Base-by-base conservation (phyloP, 768 basidiomycete genomes). In the Pulveroboletus sp. region DNA sequence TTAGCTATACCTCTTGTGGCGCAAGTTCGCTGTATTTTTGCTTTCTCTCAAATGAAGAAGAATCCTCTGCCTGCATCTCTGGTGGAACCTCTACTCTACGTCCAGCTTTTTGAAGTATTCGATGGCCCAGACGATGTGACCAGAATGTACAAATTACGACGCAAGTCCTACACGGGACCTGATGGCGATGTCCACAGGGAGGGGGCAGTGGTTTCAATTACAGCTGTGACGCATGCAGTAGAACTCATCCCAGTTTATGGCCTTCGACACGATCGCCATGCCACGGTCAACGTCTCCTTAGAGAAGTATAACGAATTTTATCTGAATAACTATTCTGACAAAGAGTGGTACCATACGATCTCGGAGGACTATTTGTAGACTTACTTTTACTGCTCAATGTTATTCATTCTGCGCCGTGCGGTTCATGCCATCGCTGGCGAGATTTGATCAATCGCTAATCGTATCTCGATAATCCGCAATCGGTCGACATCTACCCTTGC, bases 241-340 rank as follows among this genome's bases (percentile, higher is more conserved):
- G 42, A 43, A 22, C 42, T 45, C 13, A 35, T 45, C 19, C 32
- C 43, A 34, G 35, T 45, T 23, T 45, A 45, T 16, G 23, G 43
- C 34, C 7, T 5, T 45, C 4, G 14, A 45, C 32, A 35, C 16
- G 13, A 45, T 45, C 13, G n/a, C 35, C 7, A 45, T 14, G 43
- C 32, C 9, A 26, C 23, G 20, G 20, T 19, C 16, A 35, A 43
- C 29, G 34, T 43, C 14, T 49, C 41, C 16, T 44, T 45, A 13
- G 31, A 50, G 20, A 17, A 1, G 31, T 43, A 49, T 14, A 29
- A 43, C 13, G 32, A 49, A 2, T 42, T 49, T 34, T 49, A 49
- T 29, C 39, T 49, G 10, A 49, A 49, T 17, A 49, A 49, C 32
- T 49, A 27, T 34, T 35, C 31, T 5, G 47, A 49, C 14, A 49